These are phyloP conservation scores for Coccinonectria pachysandricola DNA, from an alignment of 2,329 filamentous ascomycete species.

Conservation along the genomic window DNA sequence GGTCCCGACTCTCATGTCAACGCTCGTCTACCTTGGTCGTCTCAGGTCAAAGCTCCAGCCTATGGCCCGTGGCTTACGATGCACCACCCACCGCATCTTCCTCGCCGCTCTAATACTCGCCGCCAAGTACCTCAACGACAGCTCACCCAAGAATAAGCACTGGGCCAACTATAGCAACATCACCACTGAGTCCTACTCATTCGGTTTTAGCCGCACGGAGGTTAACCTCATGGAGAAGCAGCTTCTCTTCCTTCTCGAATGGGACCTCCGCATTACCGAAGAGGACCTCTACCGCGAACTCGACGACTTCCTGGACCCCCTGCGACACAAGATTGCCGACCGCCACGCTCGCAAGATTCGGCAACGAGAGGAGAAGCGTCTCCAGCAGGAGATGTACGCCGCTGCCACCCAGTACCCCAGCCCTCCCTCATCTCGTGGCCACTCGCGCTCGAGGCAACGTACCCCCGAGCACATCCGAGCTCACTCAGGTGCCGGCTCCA, in stretches of 20 bases:
- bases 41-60: slow-evolving; percentile 79
- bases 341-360: slow-evolving; percentile 40
- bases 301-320: slow-evolving; percentile 78
- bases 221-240: slow-evolving; percentile 99
- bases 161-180: slow-evolving; percentile 91
- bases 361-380: slow-evolving; percentile 36
- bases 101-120: slow-evolving; percentile 75
- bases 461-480: slow-evolving; percentile 31
- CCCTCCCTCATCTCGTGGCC: slow-evolving; percentile 35
- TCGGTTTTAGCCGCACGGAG: slow-evolving; percentile 88
- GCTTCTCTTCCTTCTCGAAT: slow-evolving; percentile 86
- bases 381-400: slow-evolving; percentile 27
- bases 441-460: slow-evolving; percentile 30
- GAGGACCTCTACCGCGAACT: slow-evolving; percentile 81
- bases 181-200: slow-evolving; percentile 52
- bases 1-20: slow-evolving; percentile 94
- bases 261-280: slow-evolving; percentile 79
- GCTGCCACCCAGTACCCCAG: slow-evolving; percentile 32
- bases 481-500: slow-evolving; percentile 24
- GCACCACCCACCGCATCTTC: slow-evolving; percentile 97
- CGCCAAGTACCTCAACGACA: slow-evolving; percentile 97
- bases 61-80: slow-evolving; percentile 90
- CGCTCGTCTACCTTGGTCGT: slow-evolving; percentile 82
- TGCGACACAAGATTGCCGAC: slow-evolving; percentile 51
- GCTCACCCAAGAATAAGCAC: slow-evolving; percentile 99